Evolutionary conservation across 163 green algal genomes (phyloP).

Genomic region (Chloromonas sp.): DNA sequence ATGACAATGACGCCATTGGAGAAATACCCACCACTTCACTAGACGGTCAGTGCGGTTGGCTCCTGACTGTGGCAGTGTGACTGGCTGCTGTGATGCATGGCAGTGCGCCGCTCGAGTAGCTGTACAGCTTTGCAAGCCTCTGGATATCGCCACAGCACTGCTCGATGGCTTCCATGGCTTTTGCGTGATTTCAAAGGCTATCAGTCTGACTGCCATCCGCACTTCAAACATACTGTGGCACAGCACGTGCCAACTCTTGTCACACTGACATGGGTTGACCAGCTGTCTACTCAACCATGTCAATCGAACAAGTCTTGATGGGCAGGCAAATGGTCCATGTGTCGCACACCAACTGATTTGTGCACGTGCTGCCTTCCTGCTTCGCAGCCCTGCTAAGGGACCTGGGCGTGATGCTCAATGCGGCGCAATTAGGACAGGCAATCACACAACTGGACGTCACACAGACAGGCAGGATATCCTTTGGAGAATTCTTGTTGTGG

Average conservation of each 20-base stretch:
- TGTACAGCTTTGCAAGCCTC: background rate
- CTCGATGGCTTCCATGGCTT: background rate
- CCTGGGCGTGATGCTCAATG: constrained; percentile 44
- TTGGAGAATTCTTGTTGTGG: constrained; percentile 47
- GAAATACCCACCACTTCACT: constrained; percentile 36
- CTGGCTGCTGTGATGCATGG: background rate
- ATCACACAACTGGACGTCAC: constrained; percentile 45
- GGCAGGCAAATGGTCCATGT: background rate
- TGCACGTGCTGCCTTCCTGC: background rate
- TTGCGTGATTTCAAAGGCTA: no score
- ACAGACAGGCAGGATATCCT: constrained; percentile 36
- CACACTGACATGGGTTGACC: background rate
- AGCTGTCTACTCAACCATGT: background rate
- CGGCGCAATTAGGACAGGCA: constrained; percentile 49
- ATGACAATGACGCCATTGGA: constrained; percentile 42
- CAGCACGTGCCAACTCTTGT: background rate
- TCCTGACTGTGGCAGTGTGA: background rate
- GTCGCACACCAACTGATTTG: no score
- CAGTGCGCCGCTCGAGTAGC: background rate
- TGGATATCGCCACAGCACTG: background rate
- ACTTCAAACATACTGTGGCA: background rate
- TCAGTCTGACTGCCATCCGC: background rate
- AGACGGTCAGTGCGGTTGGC: constrained; percentile 16
- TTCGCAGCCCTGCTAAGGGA: constrained; percentile 44
- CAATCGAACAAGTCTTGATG: no score